Percentiles rank a stretch among this genome's conserved stretches.
Evolutionary conservation across 768 basidiomycete genomes (phyloP).

Genomic region (Serpula lacrymans): DNA sequence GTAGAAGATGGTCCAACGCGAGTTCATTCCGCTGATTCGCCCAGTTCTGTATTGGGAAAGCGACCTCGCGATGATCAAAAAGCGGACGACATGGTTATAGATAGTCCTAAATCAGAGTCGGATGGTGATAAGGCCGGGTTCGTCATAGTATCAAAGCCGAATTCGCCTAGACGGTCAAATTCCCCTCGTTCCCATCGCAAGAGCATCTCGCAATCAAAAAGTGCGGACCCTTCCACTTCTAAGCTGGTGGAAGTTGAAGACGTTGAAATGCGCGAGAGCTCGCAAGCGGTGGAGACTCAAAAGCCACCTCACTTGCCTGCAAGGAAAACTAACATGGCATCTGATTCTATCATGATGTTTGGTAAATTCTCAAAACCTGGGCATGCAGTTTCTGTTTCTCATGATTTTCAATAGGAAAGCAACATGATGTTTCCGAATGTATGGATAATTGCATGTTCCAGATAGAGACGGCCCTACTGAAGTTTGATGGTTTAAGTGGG

Average conservation of each 20-base stretch:
- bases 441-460: constrained; percentile 99
- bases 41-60: constrained; percentile 66
- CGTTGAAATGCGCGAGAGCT: constrained; percentile 23
- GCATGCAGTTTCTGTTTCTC: constrained; percentile 7
- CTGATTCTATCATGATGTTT: constrained; percentile 88
- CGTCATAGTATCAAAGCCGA: constrained; percentile 36
- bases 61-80: constrained; percentile 49
- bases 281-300: constrained; percentile 17
- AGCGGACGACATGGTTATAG: constrained; percentile 55
- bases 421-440: constrained; percentile 98
- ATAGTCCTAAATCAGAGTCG: constrained; percentile 34
- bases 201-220: constrained; percentile 24
- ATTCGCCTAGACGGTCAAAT: constrained; percentile 34
- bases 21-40: constrained; percentile 32
- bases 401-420: constrained; percentile 58
- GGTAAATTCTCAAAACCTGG: constrained; percentile 43
- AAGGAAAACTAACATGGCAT: constrained; percentile 45
- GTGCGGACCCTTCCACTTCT: constrained; percentile 16
- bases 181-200: constrained; percentile 28
- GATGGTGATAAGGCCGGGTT: constrained; percentile 42
- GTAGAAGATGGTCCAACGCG: constrained; percentile 66
- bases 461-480: constrained; percentile 87
- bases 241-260: constrained; percentile 26
- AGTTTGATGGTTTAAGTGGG: constrained; percentile 48
- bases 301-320: constrained; percentile 59